A percentile compares a stretch with the other conserved stretches of the same genome.
These are phyloP conservation scores for Globisporangium ultimum DNA, from an alignment of 352 stramenopile species.

Conservation along the genomic window DNA sequence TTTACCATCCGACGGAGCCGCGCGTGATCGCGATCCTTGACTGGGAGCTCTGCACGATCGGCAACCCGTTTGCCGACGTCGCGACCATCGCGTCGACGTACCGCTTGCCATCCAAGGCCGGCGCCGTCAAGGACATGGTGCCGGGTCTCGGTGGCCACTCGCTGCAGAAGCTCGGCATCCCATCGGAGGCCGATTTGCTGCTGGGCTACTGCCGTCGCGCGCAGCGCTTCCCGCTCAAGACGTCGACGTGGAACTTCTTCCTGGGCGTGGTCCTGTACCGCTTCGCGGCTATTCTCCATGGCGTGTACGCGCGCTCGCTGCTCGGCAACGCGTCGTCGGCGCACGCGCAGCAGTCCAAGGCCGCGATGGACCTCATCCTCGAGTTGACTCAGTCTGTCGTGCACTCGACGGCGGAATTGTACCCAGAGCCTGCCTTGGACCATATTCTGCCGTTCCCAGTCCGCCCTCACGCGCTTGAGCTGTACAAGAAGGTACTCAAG, in stretches of 20 bases:
- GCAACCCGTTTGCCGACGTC: constrained; percentile 80
- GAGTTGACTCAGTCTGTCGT: constrained; percentile 36
- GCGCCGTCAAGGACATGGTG: constrained; percentile 49
- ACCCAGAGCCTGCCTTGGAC: constrained; percentile 41
- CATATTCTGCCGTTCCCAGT: constrained; percentile 75
- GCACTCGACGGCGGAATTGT: constrained; percentile 29
- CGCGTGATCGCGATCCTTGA: constrained; percentile 80
- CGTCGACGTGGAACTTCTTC: constrained; percentile 72
- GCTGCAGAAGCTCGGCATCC: constrained; percentile 61
- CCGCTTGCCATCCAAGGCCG: constrained; percentile 30
- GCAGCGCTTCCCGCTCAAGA: constrained; percentile 43
- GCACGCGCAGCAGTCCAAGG: constrained; percentile 64
- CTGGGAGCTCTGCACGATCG: constrained; percentile 87
- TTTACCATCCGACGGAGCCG: constrained; percentile 83
- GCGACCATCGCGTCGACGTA: constrained; percentile 64
- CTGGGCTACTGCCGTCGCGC: constrained; percentile 58
- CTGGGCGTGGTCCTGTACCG: constrained; percentile 69
- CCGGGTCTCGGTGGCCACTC: constrained; percentile 39
- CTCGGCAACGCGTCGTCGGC: constrained; percentile 79
- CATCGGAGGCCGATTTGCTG: constrained; percentile 53
- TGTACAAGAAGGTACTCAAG: constrained; percentile 81
- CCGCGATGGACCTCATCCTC: constrained; percentile 64
- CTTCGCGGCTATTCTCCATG: constrained; percentile 76
- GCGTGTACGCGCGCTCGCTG: constrained; percentile 70
- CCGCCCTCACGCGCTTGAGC: constrained; percentile 60